Base-by-base conservation (phyloP, 164 flowering plant species). In the Hamamelis virginiana region DNA sequence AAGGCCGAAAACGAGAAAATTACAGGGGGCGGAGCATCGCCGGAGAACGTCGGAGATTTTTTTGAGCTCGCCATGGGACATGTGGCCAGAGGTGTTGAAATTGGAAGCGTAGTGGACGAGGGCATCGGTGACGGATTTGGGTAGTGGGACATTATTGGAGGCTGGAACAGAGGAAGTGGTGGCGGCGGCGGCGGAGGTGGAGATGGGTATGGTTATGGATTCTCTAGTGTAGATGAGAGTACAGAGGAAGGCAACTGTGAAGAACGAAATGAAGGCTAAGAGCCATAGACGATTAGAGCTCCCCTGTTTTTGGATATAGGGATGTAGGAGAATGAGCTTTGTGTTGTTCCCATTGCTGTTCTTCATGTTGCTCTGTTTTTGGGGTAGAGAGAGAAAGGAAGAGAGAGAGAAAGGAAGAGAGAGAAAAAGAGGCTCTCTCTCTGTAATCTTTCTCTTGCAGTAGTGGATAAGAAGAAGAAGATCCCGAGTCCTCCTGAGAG, bases 321-420 rank as follows among this genome's bases (percentile, higher is more conserved):
- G 92, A 60, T 88, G 92, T 44, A 88, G 87, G 41, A 88, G 90
- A 25, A 88, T 88, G n/a, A 88, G 81, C 80, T 84, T 88, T 51
- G 92, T 88, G 84, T 71, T 69, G 64, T 63, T 82, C 70, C 57
- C 68, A 65, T 61, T 74, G 52, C 26, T 73, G 80, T 72, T 82
- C 82, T 84, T 87, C 88, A 81, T 87, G 25, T 62, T 78, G 15
- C n/a, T 43, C 57, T 27, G 58, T 23, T 9, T 21, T 52, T 9
- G n/a, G n/a, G n/a, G n/a, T 10, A 25, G 46, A 8, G 41, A 33
- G 41, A 33, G 41, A 33, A 33, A 28, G 64, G 6, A 48, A n/a
- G 33, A 71, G 56, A 43, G 64, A 65, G 58, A 55, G 65, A 65
- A 15, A 59, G 59, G 26, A 63, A 22, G 66, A 47, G 53, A 12